phyloP scores from a whole-genome alignment of 1,284 basidiomycete genomes.

The Trichosporon ovoides region DNA sequence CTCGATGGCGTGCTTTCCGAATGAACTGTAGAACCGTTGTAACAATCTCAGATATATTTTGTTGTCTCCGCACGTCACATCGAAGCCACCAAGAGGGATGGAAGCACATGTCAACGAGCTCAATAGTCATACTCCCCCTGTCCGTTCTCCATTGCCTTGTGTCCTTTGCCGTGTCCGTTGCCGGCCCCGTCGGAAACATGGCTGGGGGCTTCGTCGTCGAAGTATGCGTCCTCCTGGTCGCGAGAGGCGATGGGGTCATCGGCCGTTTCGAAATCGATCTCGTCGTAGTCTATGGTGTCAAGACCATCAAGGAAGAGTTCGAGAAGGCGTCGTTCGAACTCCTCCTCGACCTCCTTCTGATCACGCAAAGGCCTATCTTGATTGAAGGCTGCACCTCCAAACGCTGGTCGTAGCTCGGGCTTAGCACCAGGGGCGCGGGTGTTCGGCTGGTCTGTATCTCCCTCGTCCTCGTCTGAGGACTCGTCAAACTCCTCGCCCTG shows the following conservation, averaged over 20 bases:
- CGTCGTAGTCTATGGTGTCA: slow-evolving; percentile 43
- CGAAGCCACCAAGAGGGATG: not conserved
- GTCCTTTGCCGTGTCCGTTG: slow-evolving; percentile 5
- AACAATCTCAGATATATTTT: not conserved
- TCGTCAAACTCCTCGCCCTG: slow-evolving; percentile 41
- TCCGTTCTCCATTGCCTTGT: slow-evolving; percentile 31
- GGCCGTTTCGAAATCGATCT: slow-evolving; percentile 40
- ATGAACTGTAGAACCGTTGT: not conserved
- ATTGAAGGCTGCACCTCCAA: too few relatives aligned
- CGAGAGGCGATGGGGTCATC: slow-evolving; percentile 35
- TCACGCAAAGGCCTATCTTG: too few relatives aligned
- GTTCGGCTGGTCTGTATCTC: not conserved
- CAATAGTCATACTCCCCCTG: slow-evolving; percentile 48
- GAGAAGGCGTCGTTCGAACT: slow-evolving; percentile 40
- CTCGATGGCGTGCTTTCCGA: slow-evolving; percentile 29
- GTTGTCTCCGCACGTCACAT: not conserved
- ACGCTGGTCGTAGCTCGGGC: too few relatives aligned
- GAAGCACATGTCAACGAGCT: not conserved
- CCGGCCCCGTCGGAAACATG: slow-evolving; percentile 8
- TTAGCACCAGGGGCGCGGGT: too few relatives aligned
- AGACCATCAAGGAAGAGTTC: slow-evolving; percentile 47
- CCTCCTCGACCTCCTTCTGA: slow-evolving; percentile 30
- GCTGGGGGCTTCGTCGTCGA: slow-evolving; percentile 45
- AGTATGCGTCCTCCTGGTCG: slow-evolving; percentile 44
- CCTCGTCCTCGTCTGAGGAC: slow-evolving; percentile 36